Percentiles rank a stretch among this genome's conserved stretches.
phyloP scores from a whole-genome alignment of 108 stramenopile species.

The Skeletonema grethae region DNA sequence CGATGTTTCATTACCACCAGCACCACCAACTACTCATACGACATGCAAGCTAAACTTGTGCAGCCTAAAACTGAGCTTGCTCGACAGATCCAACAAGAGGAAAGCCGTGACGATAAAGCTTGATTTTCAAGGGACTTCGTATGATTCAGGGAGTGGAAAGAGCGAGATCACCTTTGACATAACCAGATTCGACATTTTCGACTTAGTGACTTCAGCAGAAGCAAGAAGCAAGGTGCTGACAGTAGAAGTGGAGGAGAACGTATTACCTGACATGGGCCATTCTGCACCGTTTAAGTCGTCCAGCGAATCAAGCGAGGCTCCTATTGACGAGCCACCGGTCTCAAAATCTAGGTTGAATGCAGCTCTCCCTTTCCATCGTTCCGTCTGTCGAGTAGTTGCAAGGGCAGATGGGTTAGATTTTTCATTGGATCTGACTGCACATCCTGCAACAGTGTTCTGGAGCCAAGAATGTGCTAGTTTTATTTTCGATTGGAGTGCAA shows the following conservation, averaged over 20 bases:
- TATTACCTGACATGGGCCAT: constrained; percentile 1
- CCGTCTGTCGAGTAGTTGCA: constrained; percentile 65
- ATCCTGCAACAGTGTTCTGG: constrained; percentile 79
- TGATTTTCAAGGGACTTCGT: constrained; percentile 46
- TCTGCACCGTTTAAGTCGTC: background rate
- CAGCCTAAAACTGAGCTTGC: constrained; percentile 17
- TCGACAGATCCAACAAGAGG: constrained; percentile 9
- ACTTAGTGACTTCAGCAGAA: constrained; percentile 19
- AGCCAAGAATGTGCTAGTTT: constrained; percentile 52
- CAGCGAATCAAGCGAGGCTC: background rate
- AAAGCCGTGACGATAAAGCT: constrained; percentile 41
- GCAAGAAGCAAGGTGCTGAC: constrained; percentile 29
- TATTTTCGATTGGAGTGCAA: constrained; percentile 8
- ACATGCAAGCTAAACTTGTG: constrained; percentile 10
- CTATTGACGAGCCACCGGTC: background rate
- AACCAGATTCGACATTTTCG: constrained; percentile 54
- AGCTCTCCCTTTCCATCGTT: constrained; percentile 55
- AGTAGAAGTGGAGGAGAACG: constrained; percentile 18
- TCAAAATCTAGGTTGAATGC: constrained; percentile 11
- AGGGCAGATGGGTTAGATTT: constrained; percentile 37
- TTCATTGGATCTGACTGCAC: constrained; percentile 62
- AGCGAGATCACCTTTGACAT: constrained; percentile 68
- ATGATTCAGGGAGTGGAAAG: constrained; percentile 57
- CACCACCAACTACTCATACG: constrained; percentile 8
- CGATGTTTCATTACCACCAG: background rate